A percentile compares a stretch with the other conserved stretches of the same genome.
Evolutionary conservation across 495 filamentous ascomycete species (phyloP).

Genomic region (Neurospora sp.): DNA sequence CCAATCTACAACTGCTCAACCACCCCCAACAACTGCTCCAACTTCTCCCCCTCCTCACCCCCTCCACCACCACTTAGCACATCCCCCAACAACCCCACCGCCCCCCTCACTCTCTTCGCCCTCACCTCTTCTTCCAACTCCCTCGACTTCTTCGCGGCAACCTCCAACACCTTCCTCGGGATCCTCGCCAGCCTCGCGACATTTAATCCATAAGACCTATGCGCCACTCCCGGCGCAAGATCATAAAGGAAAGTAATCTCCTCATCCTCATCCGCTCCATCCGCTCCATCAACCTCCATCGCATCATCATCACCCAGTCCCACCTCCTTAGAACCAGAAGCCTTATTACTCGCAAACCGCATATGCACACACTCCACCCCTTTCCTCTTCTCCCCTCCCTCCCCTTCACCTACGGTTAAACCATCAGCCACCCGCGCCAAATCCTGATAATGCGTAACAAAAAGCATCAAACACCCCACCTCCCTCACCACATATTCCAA

Average conservation of each 20-base stretch:
- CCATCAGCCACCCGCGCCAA: conserved; percentile 61
- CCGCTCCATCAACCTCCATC: conserved; percentile 13
- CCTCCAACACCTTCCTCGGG: conserved; percentile 61
- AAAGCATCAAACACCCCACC: conserved; percentile 66
- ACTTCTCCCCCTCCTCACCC: conserved; percentile 18
- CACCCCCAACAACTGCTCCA: conserved; percentile 36
- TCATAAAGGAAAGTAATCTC: conserved; percentile 77
- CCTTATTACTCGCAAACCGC: conserved; percentile 47
- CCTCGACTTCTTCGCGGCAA: conserved; percentile 66
- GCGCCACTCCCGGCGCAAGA: conserved; percentile 78
- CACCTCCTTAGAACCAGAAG: background rate
- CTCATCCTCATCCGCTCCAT: conserved; percentile 32
- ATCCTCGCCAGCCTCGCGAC: conserved; percentile 82
- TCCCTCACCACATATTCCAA: conserved; percentile 73
- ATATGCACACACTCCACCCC: conserved; percentile 73
- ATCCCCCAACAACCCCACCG: conserved; percentile 35
- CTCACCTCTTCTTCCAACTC: conserved; percentile 70
- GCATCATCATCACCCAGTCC: conserved; percentile 6
- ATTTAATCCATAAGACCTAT: conserved; percentile 89
- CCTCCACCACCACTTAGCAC: conserved; percentile 20
- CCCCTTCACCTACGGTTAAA: background rate
- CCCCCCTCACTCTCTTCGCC: conserved; percentile 40
- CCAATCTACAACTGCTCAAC: conserved; percentile 37
- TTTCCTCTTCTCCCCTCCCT: background rate
- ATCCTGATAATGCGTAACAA: conserved; percentile 95